Percentiles rank a stretch among this genome's conserved stretches.
These are phyloP conservation scores for Termitomyces sp. DNA, from an alignment of 768 basidiomycete genomes.

Conservation along the genomic window DNA sequence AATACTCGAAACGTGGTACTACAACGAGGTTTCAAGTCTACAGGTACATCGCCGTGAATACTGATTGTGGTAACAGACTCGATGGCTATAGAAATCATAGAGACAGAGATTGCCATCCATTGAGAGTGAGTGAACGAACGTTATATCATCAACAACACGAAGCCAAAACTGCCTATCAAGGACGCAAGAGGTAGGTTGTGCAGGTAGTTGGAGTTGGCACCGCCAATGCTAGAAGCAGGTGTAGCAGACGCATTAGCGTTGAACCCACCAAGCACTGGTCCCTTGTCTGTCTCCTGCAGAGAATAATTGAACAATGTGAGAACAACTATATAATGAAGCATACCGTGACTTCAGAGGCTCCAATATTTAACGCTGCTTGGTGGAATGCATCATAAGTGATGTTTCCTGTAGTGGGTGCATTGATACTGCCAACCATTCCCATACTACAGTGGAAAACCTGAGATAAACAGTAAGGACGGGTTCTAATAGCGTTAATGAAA, in stretches of 20 bases:
- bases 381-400: conserved; percentile 32
- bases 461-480: background rate
- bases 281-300: conserved; percentile 29
- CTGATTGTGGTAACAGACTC: background rate
- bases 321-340: background rate
- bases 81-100: background rate
- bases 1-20: too few species aligned
- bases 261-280: conserved; percentile 36
- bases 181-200: background rate
- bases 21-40: background rate
- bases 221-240: conserved; percentile 15
- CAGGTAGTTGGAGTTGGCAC: background rate
- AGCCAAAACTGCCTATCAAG: background rate
- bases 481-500: background rate
- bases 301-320: background rate
- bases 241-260: conserved; percentile 28
- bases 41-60: background rate
- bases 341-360: conserved; percentile 28
- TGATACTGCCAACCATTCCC: conserved; percentile 50
- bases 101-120: background rate
- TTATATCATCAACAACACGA: background rate
- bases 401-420: conserved; percentile 40
- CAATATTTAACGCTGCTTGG: conserved; percentile 34
- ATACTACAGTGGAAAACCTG: conserved; percentile 36
- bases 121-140: background rate